phyloP scores from a whole-genome alignment of 371 early-diverging fungal genomes.

The Conidiobolus coronatus region DNA sequence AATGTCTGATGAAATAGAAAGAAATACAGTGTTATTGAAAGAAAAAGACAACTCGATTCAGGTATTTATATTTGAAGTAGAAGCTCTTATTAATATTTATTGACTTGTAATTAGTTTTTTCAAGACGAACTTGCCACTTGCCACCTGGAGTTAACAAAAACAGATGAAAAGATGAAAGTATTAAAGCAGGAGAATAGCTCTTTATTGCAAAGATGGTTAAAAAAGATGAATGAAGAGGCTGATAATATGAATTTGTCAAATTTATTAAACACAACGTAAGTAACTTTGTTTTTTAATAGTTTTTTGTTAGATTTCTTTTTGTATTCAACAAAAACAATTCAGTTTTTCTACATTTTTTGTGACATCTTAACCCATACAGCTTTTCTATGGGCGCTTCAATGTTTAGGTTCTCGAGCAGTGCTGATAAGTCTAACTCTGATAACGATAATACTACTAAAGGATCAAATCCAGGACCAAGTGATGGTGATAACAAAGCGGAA shows the following conservation, averaged over 20 bases:
- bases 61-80: constrained; percentile 13
- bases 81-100: not conserved
- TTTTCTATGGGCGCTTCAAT: not conserved
- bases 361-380: not conserved
- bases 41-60: constrained; percentile 79
- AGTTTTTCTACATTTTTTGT: not conserved
- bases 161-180: constrained; percentile 48
- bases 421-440: too few species aligned
- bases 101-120: constrained; percentile 26
- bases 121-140: constrained; percentile 80
- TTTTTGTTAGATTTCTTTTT: not conserved
- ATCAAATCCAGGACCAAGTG: too few species aligned
- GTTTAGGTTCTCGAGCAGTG: too few species aligned
- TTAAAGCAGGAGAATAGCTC: constrained; percentile 64
- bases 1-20: constrained; percentile 19
- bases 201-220: constrained; percentile 72
- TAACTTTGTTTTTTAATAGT: not conserved
- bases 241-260: constrained; percentile 85
- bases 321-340: not conserved
- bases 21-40: constrained; percentile 26
- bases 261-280: constrained; percentile 49
- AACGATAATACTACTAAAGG: too few species aligned
- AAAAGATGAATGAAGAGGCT: constrained; percentile 79
- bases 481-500: too few species aligned
- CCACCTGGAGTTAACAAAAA: constrained; percentile 70